These are phyloP conservation scores for Pichia sp. DNA, from an alignment of 1,139 yeast species.

Conservation along the genomic window DNA sequence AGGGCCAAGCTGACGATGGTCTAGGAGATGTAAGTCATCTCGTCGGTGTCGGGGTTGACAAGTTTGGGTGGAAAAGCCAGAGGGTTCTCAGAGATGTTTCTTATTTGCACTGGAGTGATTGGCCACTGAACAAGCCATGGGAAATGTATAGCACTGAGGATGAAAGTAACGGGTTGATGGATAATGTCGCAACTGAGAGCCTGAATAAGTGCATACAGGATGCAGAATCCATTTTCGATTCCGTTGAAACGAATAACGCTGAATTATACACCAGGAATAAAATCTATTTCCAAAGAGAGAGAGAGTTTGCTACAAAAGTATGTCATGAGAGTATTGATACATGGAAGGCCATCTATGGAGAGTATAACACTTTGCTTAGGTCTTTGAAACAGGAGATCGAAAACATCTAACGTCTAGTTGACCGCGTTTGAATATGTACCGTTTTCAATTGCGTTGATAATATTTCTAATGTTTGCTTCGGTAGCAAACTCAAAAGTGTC, in stretches of 20 bases:
- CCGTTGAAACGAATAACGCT: too few relatives aligned
- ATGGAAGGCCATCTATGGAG: conserved; percentile 24
- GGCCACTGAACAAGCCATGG: conserved; percentile 31
- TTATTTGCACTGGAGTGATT: conserved; percentile 29
- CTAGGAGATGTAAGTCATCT: conserved; percentile 1
- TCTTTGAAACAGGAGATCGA: conserved; percentile 1
- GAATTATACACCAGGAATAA: background rate
- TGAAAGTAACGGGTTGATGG: conserved; percentile 3
- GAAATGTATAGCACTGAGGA: conserved; percentile 8
- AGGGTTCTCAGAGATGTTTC: conserved; percentile 26
- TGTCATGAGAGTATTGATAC: conserved; percentile 14
- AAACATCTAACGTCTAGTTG: background rate
- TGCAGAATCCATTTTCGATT: background rate
- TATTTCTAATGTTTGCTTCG: conserved; percentile 38
- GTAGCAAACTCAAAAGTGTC: conserved; percentile 45
- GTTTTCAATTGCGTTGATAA: conserved; percentile 32
- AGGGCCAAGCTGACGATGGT: background rate
- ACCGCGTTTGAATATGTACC: conserved; percentile 20
- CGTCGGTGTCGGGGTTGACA: conserved; percentile 12
- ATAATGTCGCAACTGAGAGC: conserved; percentile 9
- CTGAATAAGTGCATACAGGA: conserved; percentile 7
- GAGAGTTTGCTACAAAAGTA: conserved; percentile 2
- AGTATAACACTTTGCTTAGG: conserved; percentile 11
- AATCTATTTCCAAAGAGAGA: conserved; percentile 1
- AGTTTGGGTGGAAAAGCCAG: conserved; percentile 22